A percentile compares a stretch with the other conserved stretches of the same genome.
These are phyloP conservation scores for Penicillium oxalicum DNA, from an alignment of 2,329 filamentous ascomycete genomes.

Conservation along the genomic window DNA sequence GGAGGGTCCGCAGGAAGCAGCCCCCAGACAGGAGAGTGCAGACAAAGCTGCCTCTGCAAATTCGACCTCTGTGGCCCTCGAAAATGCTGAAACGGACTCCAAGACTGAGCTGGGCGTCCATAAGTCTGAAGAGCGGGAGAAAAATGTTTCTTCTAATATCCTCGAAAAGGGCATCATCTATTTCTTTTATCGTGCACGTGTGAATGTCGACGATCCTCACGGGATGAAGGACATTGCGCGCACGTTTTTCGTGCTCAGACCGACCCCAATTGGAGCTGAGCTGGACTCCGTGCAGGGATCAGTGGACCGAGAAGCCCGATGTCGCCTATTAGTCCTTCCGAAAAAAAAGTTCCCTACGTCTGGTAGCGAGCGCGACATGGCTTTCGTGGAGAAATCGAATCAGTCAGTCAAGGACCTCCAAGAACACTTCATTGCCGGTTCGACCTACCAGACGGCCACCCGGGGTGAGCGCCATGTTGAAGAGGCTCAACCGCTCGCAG, in stretches of 20 bases:
- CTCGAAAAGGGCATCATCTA: conserved; percentile 87
- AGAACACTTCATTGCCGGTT: conserved; percentile 61
- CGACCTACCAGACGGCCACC: conserved; percentile 71
- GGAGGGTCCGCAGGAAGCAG: not conserved
- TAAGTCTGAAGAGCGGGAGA: conserved; percentile 47
- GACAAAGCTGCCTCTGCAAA: conserved; percentile 11
- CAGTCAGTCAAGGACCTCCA: conserved; percentile 63
- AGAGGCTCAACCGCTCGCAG: conserved; percentile 68
- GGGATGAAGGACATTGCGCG: conserved; percentile 67
- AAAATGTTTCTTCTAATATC: conserved; percentile 54
- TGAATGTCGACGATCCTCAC: conserved; percentile 64
- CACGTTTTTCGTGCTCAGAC: conserved; percentile 72
- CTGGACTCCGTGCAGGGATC: conserved; percentile 51
- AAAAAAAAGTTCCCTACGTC: conserved; percentile 76
- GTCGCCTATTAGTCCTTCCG: conserved; percentile 68
- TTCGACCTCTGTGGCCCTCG: conserved; percentile 9
- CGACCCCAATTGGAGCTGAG: conserved; percentile 63
- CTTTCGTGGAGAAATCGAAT: conserved; percentile 72
- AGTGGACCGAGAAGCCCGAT: conserved; percentile 53
- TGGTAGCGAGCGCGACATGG: conserved; percentile 65
- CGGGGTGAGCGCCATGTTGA: conserved; percentile 61
- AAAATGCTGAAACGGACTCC: conserved; percentile 6
- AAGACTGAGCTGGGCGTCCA: conserved; percentile 40
- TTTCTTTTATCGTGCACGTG: conserved; percentile 78
- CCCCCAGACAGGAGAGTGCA: not conserved